Conservation (phyloP, 768 basidiomycete species). For the Hortiboletus campestris region DNA sequence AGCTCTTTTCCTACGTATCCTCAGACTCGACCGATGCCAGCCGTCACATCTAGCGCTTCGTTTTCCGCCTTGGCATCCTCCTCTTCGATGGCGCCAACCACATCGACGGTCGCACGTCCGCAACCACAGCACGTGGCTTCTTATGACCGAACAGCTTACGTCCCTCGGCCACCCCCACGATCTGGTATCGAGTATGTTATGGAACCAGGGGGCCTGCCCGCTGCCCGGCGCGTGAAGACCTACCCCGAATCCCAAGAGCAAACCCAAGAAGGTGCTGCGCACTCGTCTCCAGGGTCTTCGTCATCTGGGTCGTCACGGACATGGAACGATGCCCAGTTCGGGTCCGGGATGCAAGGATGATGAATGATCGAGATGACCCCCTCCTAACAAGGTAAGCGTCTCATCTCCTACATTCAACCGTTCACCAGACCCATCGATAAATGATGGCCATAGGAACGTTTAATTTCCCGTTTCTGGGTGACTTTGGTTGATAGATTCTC, state of each 20-base stretch:
- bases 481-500: neutral
- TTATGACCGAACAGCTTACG: conserved; percentile 5
- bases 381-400: conserved; percentile 1
- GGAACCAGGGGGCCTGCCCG: conserved; percentile 6
- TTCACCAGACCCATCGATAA: neutral
- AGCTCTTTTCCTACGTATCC: neutral
- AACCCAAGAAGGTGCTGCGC: neutral
- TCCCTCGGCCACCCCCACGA: conserved; percentile 5
- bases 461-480: neutral
- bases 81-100: neutral
- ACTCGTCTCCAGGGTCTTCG: conserved; percentile 8
- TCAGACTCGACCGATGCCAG: neutral
- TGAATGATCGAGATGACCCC: neutral
- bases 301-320: conserved; percentile 25
- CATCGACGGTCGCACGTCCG: neutral
- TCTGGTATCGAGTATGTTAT: conserved; percentile 15
- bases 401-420: neutral
- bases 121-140: conserved; percentile 1
- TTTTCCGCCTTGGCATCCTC: conserved; percentile 13
- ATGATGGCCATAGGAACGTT: neutral
- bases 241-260: conserved; percentile 2
- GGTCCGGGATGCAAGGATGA: conserved; percentile 8
- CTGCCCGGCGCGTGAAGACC: conserved; percentile 5
- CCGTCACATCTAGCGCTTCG: conserved; percentile 1
- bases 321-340: conserved; percentile 11